Conservation (phyloP, 2,329 filamentous ascomycete species). For the Fusarium kyushuense region DNA sequence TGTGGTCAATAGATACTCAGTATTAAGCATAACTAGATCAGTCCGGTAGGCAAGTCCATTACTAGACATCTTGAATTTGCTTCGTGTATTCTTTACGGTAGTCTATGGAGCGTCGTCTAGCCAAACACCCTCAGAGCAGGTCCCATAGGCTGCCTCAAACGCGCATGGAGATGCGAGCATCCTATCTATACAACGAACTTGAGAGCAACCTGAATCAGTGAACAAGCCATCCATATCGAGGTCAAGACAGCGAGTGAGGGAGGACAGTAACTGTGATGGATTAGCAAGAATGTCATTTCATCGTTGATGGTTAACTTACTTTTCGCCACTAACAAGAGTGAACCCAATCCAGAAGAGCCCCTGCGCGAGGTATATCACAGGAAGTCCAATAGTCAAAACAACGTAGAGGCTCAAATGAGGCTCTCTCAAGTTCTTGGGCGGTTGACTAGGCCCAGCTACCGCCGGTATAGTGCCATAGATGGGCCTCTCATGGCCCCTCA, state of each 20-base stretch:
- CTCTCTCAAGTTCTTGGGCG: fast-evolving
- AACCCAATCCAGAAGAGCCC: conserved; percentile 36
- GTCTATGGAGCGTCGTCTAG: no score
- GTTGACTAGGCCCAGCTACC: background rate
- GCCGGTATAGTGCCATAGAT: background rate
- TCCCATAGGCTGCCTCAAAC: no score
- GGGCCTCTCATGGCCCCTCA: fast-evolving
- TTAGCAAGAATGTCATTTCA: background rate
- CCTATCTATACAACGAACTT: background rate
- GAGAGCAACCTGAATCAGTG: background rate
- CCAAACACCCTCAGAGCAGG: no score
- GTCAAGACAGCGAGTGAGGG: background rate
- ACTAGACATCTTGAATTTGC: no score
- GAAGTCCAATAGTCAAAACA: background rate
- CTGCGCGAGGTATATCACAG: conserved; percentile 9
- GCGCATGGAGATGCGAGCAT: no score
- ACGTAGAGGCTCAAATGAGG: background rate
- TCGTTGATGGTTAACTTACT: background rate
- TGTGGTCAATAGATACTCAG: no score
- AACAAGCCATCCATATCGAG: background rate
- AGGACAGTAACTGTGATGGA: background rate
- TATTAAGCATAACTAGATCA: no score
- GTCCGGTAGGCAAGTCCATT: no score
- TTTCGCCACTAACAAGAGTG: conserved; percentile 8
- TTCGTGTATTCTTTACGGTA: no score